phyloP scores from a whole-genome alignment of 2,329 filamentous ascomycete species.

The Setomelanomma holmii region DNA sequence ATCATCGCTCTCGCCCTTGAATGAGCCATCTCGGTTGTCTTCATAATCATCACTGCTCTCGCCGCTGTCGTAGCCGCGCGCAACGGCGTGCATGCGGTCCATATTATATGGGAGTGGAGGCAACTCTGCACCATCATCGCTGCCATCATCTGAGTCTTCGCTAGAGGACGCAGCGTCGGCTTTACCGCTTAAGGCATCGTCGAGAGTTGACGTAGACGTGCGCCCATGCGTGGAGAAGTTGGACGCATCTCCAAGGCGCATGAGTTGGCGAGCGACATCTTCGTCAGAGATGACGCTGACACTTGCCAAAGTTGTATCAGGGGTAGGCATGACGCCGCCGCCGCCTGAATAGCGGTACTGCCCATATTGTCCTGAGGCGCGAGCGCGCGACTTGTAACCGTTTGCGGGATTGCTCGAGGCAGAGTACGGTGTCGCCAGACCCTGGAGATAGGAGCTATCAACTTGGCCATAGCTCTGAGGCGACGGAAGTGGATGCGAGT shows the following conservation, averaged over 20 bases:
- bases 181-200: conserved; percentile 90
- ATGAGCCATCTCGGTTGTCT: conserved; percentile 58
- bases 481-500: conserved; percentile 79
- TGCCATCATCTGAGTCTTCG: conserved; percentile 73
- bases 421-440: conserved; percentile 47
- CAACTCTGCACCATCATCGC: conserved; percentile 63
- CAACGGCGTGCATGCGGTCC: conserved; percentile 23
- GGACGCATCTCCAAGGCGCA: conserved; percentile 92
- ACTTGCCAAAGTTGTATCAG: conserved; percentile 88
- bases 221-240: conserved; percentile 87
- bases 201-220: conserved; percentile 89
- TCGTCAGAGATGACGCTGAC: conserved; percentile 94
- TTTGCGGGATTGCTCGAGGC: conserved; percentile 39
- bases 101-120: conserved; percentile 46
- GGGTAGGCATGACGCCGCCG: conserved; percentile 79
- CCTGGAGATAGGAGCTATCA: conserved; percentile 46
- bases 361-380: conserved; percentile 47
- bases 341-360: conserved; percentile 53
- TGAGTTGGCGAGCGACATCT: conserved; percentile 95
- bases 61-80: conserved; percentile 56
- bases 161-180: conserved; percentile 68
- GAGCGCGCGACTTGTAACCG: conserved; percentile 45
- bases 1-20: conserved; percentile 64
- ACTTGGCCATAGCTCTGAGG: conserved; percentile 73
- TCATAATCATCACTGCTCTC: conserved; percentile 69